Evolutionary conservation across 495 filamentous ascomycete species (phyloP).

Genomic region (Copromyces sp.): DNA sequence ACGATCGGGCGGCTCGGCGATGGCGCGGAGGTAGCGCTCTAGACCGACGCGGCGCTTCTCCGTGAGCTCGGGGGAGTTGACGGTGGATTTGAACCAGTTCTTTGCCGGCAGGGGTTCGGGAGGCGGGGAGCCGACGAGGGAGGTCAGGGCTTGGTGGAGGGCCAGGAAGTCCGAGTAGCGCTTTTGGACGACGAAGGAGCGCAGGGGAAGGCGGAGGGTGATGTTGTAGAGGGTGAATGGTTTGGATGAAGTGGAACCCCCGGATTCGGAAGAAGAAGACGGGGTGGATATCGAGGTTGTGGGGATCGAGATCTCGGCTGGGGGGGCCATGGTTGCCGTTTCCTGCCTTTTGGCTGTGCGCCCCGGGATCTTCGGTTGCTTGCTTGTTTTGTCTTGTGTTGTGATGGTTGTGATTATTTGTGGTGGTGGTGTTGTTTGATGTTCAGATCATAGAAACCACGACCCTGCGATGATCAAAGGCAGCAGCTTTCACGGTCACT

Average conservation of each 20-base stretch:
- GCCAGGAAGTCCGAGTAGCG: constrained; percentile 87
- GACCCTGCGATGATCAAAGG: background rate
- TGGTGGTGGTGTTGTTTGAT: background rate
- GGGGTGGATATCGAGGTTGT: constrained; percentile 50
- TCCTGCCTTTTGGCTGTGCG: background rate
- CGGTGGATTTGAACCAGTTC: constrained; percentile 76
- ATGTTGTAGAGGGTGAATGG: constrained; percentile 91
- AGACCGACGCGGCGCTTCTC: constrained; percentile 67
- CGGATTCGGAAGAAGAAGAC: constrained; percentile 51
- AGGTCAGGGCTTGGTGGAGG: constrained; percentile 60
- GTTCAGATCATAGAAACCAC: background rate
- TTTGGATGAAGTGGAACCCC: constrained; percentile 54
- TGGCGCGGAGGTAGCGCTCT: constrained; percentile 71
- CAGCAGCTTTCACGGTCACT: background rate
- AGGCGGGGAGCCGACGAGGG: constrained; percentile 46
- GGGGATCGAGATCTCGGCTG: constrained; percentile 73
- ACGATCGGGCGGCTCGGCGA: constrained; percentile 63
- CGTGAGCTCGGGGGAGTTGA: constrained; percentile 63
- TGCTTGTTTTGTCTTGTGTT: background rate
- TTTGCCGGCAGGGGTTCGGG: constrained; percentile 66
- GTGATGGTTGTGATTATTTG: background rate
- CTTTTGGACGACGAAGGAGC: constrained; percentile 78
- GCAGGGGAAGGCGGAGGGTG: constrained; percentile 74
- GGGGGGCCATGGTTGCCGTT: constrained; percentile 52
- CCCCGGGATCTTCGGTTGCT: background rate